Conservation (phyloP, 306 rosid genomes). For the Cyamopsis tetragonoloba region DNA sequence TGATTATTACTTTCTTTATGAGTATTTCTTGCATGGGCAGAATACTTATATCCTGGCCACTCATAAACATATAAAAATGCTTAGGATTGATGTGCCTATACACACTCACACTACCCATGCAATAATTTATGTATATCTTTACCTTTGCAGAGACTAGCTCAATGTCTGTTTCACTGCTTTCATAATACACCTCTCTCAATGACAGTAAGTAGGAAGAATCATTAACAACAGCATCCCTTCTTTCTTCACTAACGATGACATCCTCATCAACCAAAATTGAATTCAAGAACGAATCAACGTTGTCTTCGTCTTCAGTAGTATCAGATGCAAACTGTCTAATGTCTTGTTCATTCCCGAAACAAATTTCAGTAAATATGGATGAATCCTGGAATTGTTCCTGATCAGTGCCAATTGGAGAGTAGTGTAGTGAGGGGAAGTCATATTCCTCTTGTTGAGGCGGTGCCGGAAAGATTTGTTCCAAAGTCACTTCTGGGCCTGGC, state of each 20-base stretch:
- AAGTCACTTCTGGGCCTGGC: not conserved
- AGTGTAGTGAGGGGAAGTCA: not conserved
- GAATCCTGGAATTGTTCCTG: not conserved
- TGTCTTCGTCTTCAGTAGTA: not conserved
- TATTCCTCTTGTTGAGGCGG: not conserved
- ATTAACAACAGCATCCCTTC: not conserved
- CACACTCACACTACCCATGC: too few species aligned
- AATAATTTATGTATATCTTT: not conserved
- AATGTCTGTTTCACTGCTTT: constrained; percentile 27
- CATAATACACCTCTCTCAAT: not conserved
- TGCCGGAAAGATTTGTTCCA: not conserved
- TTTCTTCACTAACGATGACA: not conserved
- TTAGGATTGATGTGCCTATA: too few species aligned
- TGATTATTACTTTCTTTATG: too few species aligned
- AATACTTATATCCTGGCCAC: too few species aligned
- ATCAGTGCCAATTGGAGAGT: not conserved
- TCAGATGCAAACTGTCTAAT: not conserved
- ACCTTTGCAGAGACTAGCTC: constrained; percentile 33
- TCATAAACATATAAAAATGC: not conserved
- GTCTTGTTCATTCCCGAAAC: not conserved
- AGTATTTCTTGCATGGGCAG: too few species aligned
- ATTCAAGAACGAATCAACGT: not conserved
- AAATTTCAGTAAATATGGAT: not conserved
- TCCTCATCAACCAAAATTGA: not conserved
- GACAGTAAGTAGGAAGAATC: not conserved